Evolutionary conservation across 2,329 filamentous ascomycete genomes (phyloP).

Genomic region (Apiospora marii): DNA sequence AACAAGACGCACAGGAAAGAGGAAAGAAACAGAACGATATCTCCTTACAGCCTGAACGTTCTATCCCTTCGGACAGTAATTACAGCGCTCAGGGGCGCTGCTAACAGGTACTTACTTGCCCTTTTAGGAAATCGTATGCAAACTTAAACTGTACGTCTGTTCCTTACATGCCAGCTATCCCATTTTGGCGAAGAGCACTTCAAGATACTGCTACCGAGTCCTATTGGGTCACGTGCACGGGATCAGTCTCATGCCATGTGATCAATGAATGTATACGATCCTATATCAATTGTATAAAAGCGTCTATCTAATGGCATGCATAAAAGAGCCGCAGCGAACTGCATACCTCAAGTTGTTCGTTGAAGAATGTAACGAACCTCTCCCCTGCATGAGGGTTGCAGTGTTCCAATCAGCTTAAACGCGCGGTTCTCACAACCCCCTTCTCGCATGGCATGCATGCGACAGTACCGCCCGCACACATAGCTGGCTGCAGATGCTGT

Average conservation of each 20-base stretch:
- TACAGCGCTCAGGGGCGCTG: too few relatives aligned
- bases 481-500: background rate
- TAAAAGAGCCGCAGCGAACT: background rate
- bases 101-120: background rate
- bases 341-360: background rate
- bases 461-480: background rate
- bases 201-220: too few relatives aligned
- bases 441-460: background rate
- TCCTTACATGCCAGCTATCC: background rate
- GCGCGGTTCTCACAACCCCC: background rate
- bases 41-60: background rate
- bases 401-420: background rate
- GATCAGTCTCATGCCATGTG: background rate
- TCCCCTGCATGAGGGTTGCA: background rate
- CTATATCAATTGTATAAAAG: background rate
- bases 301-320: background rate
- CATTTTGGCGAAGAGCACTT: background rate
- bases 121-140: too few relatives aligned
- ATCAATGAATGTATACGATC: background rate
- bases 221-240: background rate
- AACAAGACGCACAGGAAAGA: too few relatives aligned
- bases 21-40: too few relatives aligned
- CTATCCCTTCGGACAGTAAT: background rate
- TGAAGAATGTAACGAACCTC: background rate
- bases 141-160: background rate